Percentiles rank a stretch among this genome's conserved stretches.
phyloP scores from a whole-genome alignment of 2,329 filamentous ascomycete species.

The Calonectria leucothoes region DNA sequence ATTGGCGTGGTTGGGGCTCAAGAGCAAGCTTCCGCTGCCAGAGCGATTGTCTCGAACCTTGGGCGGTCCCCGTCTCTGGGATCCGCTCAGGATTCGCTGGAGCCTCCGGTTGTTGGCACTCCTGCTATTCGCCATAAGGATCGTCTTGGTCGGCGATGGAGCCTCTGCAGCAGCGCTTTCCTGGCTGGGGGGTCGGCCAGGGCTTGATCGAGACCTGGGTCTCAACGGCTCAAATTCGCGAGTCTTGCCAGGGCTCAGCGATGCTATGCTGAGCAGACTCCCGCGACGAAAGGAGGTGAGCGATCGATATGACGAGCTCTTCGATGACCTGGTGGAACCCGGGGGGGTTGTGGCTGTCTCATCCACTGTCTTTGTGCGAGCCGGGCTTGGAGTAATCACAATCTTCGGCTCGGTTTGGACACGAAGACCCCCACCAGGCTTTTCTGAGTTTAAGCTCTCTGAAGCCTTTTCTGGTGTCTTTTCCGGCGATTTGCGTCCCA shows the following conservation, averaged over 20 bases:
- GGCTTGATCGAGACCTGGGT: conserved; percentile 14
- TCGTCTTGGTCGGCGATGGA: background rate
- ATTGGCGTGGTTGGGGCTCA: conserved; percentile 35
- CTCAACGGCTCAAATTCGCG: conserved; percentile 29
- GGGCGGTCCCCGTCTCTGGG: conserved; percentile 33
- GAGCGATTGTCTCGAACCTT: conserved; percentile 28
- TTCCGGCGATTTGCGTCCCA: conserved; percentile 32
- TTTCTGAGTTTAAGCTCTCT: background rate
- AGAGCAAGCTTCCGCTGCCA: conserved; percentile 40
- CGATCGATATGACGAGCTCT: conserved; percentile 26
- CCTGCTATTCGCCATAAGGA: background rate
- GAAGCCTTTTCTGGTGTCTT: background rate
- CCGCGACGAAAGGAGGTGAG: conserved; percentile 33
- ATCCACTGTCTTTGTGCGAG: background rate
- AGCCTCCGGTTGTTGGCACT: conserved; percentile 23
- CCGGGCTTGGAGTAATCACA: background rate
- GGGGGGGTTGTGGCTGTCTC: background rate
- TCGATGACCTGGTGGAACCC: background rate
- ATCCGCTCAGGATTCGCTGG: conserved; percentile 30
- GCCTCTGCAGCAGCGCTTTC: background rate
- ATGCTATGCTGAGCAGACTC: conserved; percentile 34
- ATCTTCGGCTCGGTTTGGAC: background rate
- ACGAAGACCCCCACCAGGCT: background rate
- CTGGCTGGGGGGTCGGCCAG: conserved; percentile 5
- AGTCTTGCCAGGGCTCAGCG: conserved; percentile 30